Conservation (phyloP, 2,329 filamentous ascomycete species). For the Aaosphaeria pasadenensis region DNA sequence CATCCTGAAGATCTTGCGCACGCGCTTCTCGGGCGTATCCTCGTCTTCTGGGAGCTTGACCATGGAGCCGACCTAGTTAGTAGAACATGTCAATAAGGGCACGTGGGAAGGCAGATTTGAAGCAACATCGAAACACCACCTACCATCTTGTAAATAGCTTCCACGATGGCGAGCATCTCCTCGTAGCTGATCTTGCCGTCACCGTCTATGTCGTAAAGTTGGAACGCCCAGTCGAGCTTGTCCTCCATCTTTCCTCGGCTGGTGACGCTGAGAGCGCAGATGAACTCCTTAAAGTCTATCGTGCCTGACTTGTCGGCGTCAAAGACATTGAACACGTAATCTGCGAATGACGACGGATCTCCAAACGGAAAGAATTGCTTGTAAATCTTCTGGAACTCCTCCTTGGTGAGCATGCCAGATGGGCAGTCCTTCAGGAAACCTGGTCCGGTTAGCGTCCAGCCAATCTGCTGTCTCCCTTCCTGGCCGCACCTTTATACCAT, state of each 20-base stretch:
- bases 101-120: neutral
- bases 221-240: conserved; percentile 98
- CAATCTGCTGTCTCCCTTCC: neutral
- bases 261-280: conserved; percentile 94
- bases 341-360: conserved; percentile 93
- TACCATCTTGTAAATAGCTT: conserved; percentile 99
- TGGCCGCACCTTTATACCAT: conserved; percentile 89
- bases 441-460: conserved; percentile 39
- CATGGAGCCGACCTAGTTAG: conserved; percentile 88
- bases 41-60: conserved; percentile 98
- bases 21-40: conserved; percentile 97
- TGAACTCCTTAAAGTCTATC: conserved; percentile 99
- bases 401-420: conserved; percentile 92
- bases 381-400: conserved; percentile 99
- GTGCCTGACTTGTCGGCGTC: conserved; percentile 95
- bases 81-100: neutral
- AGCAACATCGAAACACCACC: neutral
- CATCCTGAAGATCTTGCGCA: conserved; percentile 98
- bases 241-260: conserved; percentile 98
- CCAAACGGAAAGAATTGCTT: conserved; percentile 99
- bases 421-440: conserved; percentile 98
- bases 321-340: conserved; percentile 99
- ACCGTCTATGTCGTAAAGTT: conserved; percentile 98
- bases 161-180: conserved; percentile 97
- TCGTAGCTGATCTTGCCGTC: conserved; percentile 99